Evolutionary conservation across 495 filamentous ascomycete species (phyloP), one percentile per base, ranked within the genome.

Genomic region (Hyphodiscus hymeniophilus): DNA sequence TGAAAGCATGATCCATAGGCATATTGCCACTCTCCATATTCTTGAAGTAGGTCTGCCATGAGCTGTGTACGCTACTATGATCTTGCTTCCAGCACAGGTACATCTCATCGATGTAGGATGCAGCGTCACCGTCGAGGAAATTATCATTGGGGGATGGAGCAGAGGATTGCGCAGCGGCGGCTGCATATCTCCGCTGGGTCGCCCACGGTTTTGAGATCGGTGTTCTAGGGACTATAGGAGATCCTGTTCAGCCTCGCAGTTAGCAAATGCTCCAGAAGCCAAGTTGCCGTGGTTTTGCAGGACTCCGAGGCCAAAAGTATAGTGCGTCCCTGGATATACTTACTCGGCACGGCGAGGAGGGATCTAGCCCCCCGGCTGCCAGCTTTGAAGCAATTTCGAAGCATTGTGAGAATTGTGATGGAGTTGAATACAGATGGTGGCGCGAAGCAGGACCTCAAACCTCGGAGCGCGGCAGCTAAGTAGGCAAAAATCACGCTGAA

Each of bases 81-180:
- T 98, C 88, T 51, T 84, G 75, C 71, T 91, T 95, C 92, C 92
- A 98, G 57, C 86, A 79, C 67, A 98, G 67, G 68, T 98, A 98
- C 92, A 98, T 98, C 76, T 95, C 92, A 67, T 98, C 92, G 65
- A 98, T 84, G 68, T 98, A 98, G 71, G 95, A 96, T 65, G 92
- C 92, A 48, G 90, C 85, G 72, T 84, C 95, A 34, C 92, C 92
- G 50, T 85, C 82, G 42, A 97, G 77, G 75, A 96, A 98, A 67
- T 82, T 92, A 71, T 98, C 92, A 60, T 83, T 91, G 44, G 94
- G 77, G 60, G 94, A 85, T 79, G 74, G 63, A 26, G 73, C 57
- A 56, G 52, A 59, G 55, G 64, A 63, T 8, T 39, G 31, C 32
- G 65, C 63, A 48, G 73, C 68, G 52, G 71, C 69, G n/a, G n/a